Evolutionary conservation across 768 basidiomycete genomes (phyloP), one percentile per base, ranked within the genome.

Genomic region (Phallus indusiatus): DNA sequence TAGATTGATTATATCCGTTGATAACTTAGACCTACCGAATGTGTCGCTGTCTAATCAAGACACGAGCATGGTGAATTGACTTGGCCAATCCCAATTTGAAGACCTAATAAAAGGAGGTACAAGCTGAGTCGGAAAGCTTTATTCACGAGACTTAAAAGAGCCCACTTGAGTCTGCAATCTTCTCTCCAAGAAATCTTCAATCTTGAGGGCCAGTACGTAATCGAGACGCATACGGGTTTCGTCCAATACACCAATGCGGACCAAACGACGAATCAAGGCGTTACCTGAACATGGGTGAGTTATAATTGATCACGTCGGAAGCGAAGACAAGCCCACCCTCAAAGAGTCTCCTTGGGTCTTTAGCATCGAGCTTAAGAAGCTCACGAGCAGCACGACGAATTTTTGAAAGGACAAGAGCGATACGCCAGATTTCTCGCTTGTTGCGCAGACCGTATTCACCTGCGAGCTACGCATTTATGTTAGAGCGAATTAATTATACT

Each of bases 341-440:
- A 82, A 99, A 98, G 62, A 98, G 90, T 76, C 96, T 91, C 80
- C 98, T 98, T 71, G 96, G 94, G 78, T 98, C 96, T 76, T 99
- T 98, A 76, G 84, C 88, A 66, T 99, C 96, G 77, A 99, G 93
- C 72, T 99, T 99, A 78, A 99, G 88, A 64, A 99, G 90, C 80
- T 99, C 96, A 88, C 96, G 95, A 65, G 96, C 96, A 64, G 96
- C 96, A 87, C 96, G 94, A 81, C 96, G 95, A 72, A 99, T 99
- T 83, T 99, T 97, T 70, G 96, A 99, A 57, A 99, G 87, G 73
- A 85, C 86, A 70, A 99, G 87, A 73, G 92, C 85, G 75, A 99
- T 98, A 71, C 96, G 91, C 96, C 95, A 99, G 80, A 98, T 96
- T 79, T 99, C 96, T 73, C 95, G 90, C 83, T 99, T 99, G 90